These are phyloP conservation scores for Singerocomus inundabilis DNA, from an alignment of 1,284 basidiomycete genomes.

Conservation along the genomic window DNA sequence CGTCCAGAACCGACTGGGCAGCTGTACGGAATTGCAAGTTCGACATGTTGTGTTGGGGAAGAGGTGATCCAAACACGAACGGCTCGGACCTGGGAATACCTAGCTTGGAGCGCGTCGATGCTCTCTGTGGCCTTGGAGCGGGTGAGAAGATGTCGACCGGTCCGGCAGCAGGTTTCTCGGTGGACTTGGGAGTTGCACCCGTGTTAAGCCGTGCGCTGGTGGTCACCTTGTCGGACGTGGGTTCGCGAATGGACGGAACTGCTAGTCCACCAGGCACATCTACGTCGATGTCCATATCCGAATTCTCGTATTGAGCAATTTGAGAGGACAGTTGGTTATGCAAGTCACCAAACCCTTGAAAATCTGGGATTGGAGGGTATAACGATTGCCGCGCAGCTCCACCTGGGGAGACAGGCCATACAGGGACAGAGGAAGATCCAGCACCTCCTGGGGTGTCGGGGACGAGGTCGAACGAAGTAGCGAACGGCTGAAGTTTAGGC, in stretches of 20 bases:
- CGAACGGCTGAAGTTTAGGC: constrained; percentile 60
- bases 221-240: constrained; percentile 19
- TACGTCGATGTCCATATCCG: constrained; percentile 34
- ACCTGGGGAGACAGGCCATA: constrained; percentile 47
- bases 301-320: constrained; percentile 18
- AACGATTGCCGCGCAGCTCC: constrained; percentile 34
- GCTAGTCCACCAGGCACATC: constrained; percentile 38
- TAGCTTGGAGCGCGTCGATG: constrained; percentile 20
- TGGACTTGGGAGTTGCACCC: constrained; percentile 30
- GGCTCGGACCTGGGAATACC: constrained; percentile 39
- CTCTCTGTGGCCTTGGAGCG: constrained; percentile 21
- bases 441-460: constrained; percentile 50
- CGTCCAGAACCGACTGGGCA: constrained; percentile 64
- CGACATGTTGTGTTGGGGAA: constrained; percentile 55
- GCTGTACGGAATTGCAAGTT: constrained; percentile 61
- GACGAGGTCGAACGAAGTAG: constrained; percentile 63
- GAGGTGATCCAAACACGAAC: constrained; percentile 74
- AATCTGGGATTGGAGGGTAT: constrained; percentile 53
- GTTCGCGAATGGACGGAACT: constrained; percentile 13
- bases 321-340: constrained; percentile 15
- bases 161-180: constrained; percentile 28
- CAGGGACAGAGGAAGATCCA: constrained; percentile 23
- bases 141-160: constrained; percentile 41
- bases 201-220: constrained; percentile 16
- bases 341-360: constrained; percentile 32